Base-by-base conservation (phyloP, 164 flowering plant species). In the Vitis riparia region DNA sequence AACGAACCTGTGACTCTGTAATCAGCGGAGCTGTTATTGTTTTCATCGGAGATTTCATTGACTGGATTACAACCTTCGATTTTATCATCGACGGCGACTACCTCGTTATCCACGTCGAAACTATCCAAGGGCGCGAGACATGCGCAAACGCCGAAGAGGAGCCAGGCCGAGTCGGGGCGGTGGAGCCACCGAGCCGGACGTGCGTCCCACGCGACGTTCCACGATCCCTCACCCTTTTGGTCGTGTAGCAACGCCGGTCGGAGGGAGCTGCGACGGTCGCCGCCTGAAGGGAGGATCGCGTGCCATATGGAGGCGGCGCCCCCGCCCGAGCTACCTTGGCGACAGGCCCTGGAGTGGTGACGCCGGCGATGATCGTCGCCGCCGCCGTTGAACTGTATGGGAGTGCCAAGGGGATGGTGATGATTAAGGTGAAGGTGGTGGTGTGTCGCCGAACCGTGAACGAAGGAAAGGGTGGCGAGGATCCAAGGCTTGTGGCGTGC, bases 151-250 rank as follows among this genome's bases (percentile, higher is more conserved):
- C 98, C 96, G 72, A 91, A 93, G 6, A 93, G 77, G 30, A 93
- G 78, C 93, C 93, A 91, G 16, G 89, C 98, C 15, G 96, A 87
- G 63, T 93, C 89, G 3, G 93, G 79, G n/a, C 94, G 73, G 62
- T 88, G 91, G 27, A 93, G 80, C 98, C 98, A 93, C 66, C 98
- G 74, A 8, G 98, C 98, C 6, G 98, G 98, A 8, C 98, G 66
- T 0, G 86, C 86, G 64, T 91, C 98, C 87, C 88, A 88, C 5
- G 91, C 88, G 16, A 81, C 98, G 68, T 91, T 93, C 96, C 96
- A 93, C 6, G 96, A 91, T 4, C 97, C 98, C 66, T 91, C 98
- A 2, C 92, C 98, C 37, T 74, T 84, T 75, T 53, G 74, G 53
- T 79, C 82, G 17, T 68, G 65, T 15, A 72, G 74, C 32, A 65